Evolutionary conservation across 2,329 filamentous ascomycete species (phyloP).

Genomic region (Ophiostoma australiae): DNA sequence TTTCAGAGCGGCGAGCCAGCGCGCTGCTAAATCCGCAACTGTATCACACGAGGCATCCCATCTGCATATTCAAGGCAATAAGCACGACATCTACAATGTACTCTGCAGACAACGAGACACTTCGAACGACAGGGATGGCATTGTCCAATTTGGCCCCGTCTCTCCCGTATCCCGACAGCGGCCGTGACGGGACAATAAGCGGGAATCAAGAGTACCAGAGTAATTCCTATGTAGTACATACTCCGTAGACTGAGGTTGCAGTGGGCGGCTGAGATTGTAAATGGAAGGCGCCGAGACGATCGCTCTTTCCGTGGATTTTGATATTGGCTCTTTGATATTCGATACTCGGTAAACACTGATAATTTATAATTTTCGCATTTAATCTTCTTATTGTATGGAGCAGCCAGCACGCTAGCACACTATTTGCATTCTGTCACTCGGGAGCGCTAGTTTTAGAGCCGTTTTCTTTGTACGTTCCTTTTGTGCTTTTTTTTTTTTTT

Average conservation of each 20-base stretch:
- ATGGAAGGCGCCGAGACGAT: conserved; percentile 5
- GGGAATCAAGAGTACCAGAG: background rate
- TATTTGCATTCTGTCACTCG: background rate
- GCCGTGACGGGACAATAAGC: background rate
- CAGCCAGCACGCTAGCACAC: no score
- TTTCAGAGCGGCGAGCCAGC: background rate
- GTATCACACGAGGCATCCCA: background rate
- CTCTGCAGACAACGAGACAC: no score
- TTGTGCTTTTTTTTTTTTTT: background rate
- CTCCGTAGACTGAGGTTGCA: background rate
- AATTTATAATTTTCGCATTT: background rate
- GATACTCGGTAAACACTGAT: no score
- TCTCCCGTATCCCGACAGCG: conserved; percentile 2
- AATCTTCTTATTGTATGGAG: background rate
- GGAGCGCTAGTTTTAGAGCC: conserved; percentile 5
- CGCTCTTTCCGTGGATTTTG: background rate
- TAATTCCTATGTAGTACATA: no score
- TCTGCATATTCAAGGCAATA: background rate
- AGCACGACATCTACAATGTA: background rate
- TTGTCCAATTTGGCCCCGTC: background rate
- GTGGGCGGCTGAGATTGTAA: background rate
- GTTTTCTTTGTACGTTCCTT: background rate
- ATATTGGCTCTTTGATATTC: background rate
- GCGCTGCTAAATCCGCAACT: background rate
- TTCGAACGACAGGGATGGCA: background rate